These are phyloP conservation scores for Grosmannia penicillata DNA, from an alignment of 2,329 filamentous ascomycete genomes.

Conservation along the genomic window DNA sequence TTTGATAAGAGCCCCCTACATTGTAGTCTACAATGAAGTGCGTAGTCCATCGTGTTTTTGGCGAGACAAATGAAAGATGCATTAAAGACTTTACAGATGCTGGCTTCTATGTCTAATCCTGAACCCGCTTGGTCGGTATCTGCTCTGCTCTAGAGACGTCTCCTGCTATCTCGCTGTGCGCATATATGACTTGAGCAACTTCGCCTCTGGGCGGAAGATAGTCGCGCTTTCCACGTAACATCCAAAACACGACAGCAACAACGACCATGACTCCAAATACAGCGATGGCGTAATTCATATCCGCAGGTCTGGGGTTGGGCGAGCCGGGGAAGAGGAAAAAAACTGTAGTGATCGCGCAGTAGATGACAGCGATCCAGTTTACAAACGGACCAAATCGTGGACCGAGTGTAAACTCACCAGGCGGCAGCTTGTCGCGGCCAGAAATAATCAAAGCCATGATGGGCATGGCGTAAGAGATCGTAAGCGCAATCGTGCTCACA, in stretches of 20 bases:
- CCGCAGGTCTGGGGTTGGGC: conserved; percentile 5
- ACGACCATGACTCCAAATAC: conserved; percentile 10
- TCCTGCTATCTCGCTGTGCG: not conserved
- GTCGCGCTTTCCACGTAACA: conserved; percentile 6
- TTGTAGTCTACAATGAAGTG: too few species aligned
- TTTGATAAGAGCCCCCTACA: too few species aligned
- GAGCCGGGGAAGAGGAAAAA: conserved; percentile 10
- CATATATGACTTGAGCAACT: not conserved
- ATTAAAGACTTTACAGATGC: too few species aligned
- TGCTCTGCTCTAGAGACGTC: too few species aligned
- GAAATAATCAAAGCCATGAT: conserved; percentile 30
- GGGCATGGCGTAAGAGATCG: conserved; percentile 35
- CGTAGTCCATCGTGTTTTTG: too few species aligned
- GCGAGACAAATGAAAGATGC: too few species aligned
- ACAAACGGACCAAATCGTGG: conserved; percentile 3
- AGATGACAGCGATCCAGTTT: conserved; percentile 9
- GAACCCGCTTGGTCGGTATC: too few species aligned
- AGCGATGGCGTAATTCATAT: conserved; percentile 11
- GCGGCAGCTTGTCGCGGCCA: conserved; percentile 34
- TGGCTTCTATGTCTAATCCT: too few species aligned
- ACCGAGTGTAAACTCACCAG: conserved; percentile 30
- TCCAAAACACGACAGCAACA: conserved; percentile 8
- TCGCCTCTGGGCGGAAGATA: conserved; percentile 2
- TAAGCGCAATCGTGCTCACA: conserved; percentile 41
- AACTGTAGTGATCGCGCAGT: conserved; percentile 9